Evolutionary conservation across 2,329 filamentous ascomycete genomes (phyloP).

Genomic region (Botrytis hyacinthi): DNA sequence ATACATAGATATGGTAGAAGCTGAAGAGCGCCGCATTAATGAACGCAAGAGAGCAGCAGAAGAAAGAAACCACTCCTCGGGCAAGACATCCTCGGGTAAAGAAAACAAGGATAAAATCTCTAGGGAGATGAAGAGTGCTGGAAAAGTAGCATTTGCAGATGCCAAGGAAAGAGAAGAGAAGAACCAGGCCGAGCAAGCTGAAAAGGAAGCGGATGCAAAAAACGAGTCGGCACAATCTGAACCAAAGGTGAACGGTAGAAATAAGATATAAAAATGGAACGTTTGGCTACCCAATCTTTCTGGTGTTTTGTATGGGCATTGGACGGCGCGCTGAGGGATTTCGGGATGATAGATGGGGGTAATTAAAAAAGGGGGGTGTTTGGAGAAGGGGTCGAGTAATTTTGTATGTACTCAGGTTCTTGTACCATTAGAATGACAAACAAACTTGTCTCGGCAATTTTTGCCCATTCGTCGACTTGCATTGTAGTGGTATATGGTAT

Average conservation of each 20-base stretch:
- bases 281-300: not conserved
- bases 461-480: not conserved
- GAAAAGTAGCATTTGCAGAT: slow-evolving; percentile 27
- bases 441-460: not conserved
- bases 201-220: slow-evolving; percentile 22
- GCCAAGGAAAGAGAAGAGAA: slow-evolving; percentile 22
- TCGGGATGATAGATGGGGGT: not conserved
- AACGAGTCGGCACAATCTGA: slow-evolving; percentile 4
- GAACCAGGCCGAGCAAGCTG: slow-evolving; percentile 20
- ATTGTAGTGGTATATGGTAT: not conserved
- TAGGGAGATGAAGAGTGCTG: slow-evolving; percentile 41
- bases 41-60: slow-evolving; percentile 54
- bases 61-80: slow-evolving; percentile 13
- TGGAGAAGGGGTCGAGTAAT: not conserved
- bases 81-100: slow-evolving; percentile 53
- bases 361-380: not conserved
- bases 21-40: slow-evolving; percentile 65
- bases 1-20: slow-evolving; percentile 73
- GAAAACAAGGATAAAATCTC: slow-evolving; percentile 42
- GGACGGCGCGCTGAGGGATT: not conserved
- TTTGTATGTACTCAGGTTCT: not conserved
- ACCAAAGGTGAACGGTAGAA: not conserved
- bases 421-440: slow-evolving; percentile 4
- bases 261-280: not conserved
- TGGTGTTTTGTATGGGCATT: not conserved